phyloP scores from a whole-genome alignment of 208 protist species.

The Acanthamoeba lenticulata region DNA sequence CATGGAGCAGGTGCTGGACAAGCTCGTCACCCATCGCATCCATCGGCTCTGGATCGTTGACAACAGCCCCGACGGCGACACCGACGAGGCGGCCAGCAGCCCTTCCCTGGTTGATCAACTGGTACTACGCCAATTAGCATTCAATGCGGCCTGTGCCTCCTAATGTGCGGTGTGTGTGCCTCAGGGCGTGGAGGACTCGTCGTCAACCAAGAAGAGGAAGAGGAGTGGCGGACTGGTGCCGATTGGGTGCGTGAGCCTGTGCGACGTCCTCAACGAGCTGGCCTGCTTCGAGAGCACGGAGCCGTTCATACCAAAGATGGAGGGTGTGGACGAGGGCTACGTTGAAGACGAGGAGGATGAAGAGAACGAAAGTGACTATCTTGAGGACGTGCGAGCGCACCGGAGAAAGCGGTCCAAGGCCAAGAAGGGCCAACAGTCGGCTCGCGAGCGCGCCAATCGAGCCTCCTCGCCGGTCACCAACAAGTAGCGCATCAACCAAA shows the following conservation, averaged over 20 bases:
- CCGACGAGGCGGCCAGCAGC: not conserved
- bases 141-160: not conserved
- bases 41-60: conserved; percentile 44
- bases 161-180: no score
- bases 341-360: not conserved
- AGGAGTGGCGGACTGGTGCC: not conserved
- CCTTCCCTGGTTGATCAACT: not conserved
- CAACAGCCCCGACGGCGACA: not conserved
- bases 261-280: conserved; percentile 54
- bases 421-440: no score
- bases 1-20: conserved; percentile 14
- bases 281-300: conserved; percentile 10
- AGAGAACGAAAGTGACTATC: not conserved
- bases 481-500: no score
- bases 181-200: not conserved
- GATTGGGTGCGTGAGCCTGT: conserved; percentile 51
- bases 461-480: no score
- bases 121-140: not conserved
- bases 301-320: not conserved
- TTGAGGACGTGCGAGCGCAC: not conserved
- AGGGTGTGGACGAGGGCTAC: conserved; percentile 30
- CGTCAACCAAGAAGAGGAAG: not conserved
- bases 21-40: conserved; percentile 15
- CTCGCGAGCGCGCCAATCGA: no score
- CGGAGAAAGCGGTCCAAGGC: not conserved